Evolutionary conservation across 495 filamentous ascomycete genomes (phyloP), one percentile per base, ranked within the genome.

Genomic region (Astrocystis sublimbata): DNA sequence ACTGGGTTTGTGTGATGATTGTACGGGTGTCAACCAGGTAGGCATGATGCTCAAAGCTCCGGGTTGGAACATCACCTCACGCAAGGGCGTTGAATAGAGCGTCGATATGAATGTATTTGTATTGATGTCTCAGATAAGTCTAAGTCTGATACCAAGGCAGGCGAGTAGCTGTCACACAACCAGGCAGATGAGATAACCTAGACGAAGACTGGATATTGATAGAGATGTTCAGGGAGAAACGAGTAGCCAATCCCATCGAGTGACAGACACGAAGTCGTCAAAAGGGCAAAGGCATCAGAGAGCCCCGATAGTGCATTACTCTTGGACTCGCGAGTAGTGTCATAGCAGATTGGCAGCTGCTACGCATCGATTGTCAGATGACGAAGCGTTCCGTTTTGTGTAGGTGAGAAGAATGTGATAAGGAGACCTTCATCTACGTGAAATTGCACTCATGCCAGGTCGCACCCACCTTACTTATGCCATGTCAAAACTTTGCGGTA

Each of bases 201-300:
- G n/a, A 5, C 35, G 6, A 13, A 9, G 35, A 8, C 17, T 31
- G 21, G 33, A n/a, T 26, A 19, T 15, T 17, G 24, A 45, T 38
- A 6, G n/a, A 2, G 17, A 73, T 82, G 79, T 81, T 51, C 72
- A 76, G 83, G 79, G 83, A 82, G 84, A 86, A 87, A 86, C 83
- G 83, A 86, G 79, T 80, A 75, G 76, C 82, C 30, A 78, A 72
- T 68, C 72, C 78, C 78, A 77, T n/a, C n/a, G n/a, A n/a, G n/a
- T n/a, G n/a, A 83, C 70, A 64, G 70, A 72, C 49, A 50, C 5
- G 5, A 30, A 62, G 36, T 42, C 56, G 28, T 53, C 59, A 2
- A 49, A 67, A 67, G 58, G 75, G 79, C 76, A 78, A 68, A 55
- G 78, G 81, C 76, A 76, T 86, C 83, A 87, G 84, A 87, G 84